Percentiles rank a stretch among this genome's conserved stretches.
phyloP scores from a whole-genome alignment of 768 basidiomycete genomes.

The Boletus bicolor region DNA sequence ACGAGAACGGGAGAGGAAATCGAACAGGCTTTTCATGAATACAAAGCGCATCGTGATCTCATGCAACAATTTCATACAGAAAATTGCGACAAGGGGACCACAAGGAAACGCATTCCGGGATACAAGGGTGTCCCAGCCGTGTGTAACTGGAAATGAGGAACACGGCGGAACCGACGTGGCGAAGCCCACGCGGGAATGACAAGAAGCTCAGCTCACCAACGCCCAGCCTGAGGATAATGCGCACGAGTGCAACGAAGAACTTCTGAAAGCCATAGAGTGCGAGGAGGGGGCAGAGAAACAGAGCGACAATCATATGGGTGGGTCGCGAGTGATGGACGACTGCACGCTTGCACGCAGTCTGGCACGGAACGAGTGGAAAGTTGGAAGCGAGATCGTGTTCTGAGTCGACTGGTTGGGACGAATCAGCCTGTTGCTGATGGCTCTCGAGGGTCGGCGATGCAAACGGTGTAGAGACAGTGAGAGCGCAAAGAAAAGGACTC shows the following conservation, averaged over 20 bases:
- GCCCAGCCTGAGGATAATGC: background rate
- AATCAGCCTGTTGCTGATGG: background rate
- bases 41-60: no score
- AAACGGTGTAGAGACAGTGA: no score
- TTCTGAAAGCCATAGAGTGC: constrained; percentile 17
- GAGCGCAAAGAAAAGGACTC: no score
- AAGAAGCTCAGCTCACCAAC: constrained; percentile 11
- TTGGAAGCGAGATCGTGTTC: background rate
- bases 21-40: no score
- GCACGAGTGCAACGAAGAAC: constrained; percentile 7
- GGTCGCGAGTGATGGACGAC: background rate
- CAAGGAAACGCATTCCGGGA: no score
- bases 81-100: background rate
- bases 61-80: background rate
- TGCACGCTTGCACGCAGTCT: background rate
- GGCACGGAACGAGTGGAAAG: background rate
- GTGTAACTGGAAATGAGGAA: background rate
- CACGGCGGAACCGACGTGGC: background rate
- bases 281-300: constrained; percentile 22
- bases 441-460: background rate
- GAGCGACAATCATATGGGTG: constrained; percentile 22
- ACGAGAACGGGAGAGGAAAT: background rate
- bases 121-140: background rate
- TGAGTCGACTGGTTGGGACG: background rate
- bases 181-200: background rate